Percentiles rank a stretch among this genome's conserved stretches.
These are phyloP conservation scores for Vachellia collinsii DNA, from an alignment of 306 rosid species.

Conservation along the genomic window DNA sequence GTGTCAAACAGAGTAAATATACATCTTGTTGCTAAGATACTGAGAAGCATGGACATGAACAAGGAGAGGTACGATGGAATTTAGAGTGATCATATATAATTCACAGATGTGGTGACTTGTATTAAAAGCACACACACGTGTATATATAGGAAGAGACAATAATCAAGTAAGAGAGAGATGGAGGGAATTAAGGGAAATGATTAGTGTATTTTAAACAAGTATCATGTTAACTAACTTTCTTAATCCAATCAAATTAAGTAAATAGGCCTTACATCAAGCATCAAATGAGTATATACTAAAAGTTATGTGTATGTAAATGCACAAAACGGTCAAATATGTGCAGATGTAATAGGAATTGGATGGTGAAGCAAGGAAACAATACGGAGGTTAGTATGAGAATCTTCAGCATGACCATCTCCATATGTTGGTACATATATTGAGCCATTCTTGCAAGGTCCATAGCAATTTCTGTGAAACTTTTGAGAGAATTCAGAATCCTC, in stretches of 20 bases:
- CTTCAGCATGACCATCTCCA: neutral
- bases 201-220: too few species aligned
- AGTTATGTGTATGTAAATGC: too few species aligned
- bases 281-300: too few species aligned
- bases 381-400: neutral
- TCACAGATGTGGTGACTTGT: neutral
- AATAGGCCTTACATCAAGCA: too few species aligned
- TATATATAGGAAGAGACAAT: too few species aligned
- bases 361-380: neutral
- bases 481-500: neutral
- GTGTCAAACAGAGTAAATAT: neutral
- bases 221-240: too few species aligned
- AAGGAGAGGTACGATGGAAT: neutral
- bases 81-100: neutral
- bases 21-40: slow-evolving; percentile 7
- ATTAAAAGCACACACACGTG: too few species aligned
- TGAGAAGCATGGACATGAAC: slow-evolving; percentile 1
- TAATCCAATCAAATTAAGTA: too few species aligned
- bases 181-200: too few species aligned
- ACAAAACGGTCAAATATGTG: too few species aligned
- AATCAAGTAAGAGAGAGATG: too few species aligned
- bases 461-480: neutral
- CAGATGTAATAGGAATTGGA: neutral
- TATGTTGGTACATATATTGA: slow-evolving; percentile 2
- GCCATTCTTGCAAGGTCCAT: neutral